Conservation (phyloP, 202 grass and related monocot genomes). For the Setaria italica region DNA sequence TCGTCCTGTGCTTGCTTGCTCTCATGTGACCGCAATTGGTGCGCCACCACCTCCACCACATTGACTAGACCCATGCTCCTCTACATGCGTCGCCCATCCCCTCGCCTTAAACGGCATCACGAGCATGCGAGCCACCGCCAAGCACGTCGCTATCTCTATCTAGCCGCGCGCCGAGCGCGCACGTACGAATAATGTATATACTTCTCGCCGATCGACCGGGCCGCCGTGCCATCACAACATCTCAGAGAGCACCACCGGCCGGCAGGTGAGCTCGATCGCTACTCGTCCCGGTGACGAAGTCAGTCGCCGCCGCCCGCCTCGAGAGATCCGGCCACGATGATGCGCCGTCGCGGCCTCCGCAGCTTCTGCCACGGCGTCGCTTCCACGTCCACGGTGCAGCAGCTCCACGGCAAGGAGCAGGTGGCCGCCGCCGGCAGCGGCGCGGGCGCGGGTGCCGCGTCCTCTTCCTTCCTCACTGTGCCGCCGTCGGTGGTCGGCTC, state of each 20-base stretch:
- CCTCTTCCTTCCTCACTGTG: slow-evolving; percentile 53
- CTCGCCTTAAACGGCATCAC: slow-evolving; percentile 41
- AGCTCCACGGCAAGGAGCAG: slow-evolving; percentile 44
- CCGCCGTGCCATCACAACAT: background rate
- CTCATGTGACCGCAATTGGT: slow-evolving; percentile 49
- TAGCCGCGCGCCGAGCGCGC: background rate
- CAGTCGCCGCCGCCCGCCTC: too few relatives aligned
- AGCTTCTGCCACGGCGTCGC: slow-evolving; percentile 74
- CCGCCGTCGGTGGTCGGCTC: slow-evolving; percentile 51
- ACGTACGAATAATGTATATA: background rate
- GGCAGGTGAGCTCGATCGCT: slow-evolving; percentile 41
- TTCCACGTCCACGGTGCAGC: slow-evolving; percentile 74
- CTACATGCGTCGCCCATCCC: slow-evolving; percentile 27
- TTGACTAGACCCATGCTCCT: slow-evolving; percentile 50
- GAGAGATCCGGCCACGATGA: slow-evolving; percentile 18
- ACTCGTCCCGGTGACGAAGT: background rate
- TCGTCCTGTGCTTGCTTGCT: background rate
- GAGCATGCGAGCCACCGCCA: background rate
- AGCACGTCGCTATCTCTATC: background rate
- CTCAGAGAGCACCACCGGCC: background rate
- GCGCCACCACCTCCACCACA: slow-evolving; percentile 37
- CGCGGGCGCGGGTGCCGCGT: slow-evolving; percentile 8
- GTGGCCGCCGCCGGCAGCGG: background rate
- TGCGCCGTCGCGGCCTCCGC: slow-evolving; percentile 69
- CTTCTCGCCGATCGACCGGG: background rate